Percentiles rank a stretch among this genome's conserved stretches.
These are phyloP conservation scores for Musa itinerans DNA, from an alignment of 176 grass and related monocot species.

Conservation along the genomic window DNA sequence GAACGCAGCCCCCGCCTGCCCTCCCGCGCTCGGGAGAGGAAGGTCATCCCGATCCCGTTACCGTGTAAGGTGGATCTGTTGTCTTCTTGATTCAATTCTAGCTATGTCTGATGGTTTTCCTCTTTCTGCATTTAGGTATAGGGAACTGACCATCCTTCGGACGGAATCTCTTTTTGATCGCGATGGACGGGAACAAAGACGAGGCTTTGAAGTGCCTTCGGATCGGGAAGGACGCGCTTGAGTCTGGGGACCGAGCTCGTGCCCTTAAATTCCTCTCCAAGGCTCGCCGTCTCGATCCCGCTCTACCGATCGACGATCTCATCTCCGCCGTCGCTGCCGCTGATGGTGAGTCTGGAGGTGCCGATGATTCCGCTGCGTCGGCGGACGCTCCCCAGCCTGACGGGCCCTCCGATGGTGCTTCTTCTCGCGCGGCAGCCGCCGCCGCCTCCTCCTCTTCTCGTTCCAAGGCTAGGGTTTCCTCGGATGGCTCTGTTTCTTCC, in stretches of 20 bases:
- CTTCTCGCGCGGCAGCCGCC: not conserved
- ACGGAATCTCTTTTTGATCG: too few relatives aligned
- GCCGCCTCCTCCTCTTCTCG: not conserved
- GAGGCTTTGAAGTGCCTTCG: constrained; percentile 83
- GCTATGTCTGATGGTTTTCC: too few relatives aligned
- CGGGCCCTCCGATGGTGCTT: not conserved
- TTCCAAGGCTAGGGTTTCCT: constrained; percentile 1
- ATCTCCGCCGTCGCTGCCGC: constrained; percentile 23
- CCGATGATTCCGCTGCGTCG: constrained; percentile 10
- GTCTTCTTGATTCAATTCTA: too few relatives aligned
- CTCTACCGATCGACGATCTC: constrained; percentile 69
- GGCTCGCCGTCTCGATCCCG: constrained; percentile 83
- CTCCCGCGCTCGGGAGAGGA: too few relatives aligned
- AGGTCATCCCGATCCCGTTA: too few relatives aligned
- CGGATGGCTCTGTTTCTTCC: constrained; percentile 18
- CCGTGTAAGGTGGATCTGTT: too few relatives aligned
- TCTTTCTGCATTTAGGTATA: too few relatives aligned
- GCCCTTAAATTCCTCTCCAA: constrained; percentile 82
- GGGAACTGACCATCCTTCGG: too few relatives aligned
- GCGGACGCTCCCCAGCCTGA: not conserved
- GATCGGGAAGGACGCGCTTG: constrained; percentile 63
- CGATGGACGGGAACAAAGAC: constrained; percentile 97
- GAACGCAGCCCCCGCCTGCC: too few relatives aligned
- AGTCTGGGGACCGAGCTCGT: constrained; percentile 44
- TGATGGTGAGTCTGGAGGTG: constrained; percentile 1